A percentile compares a stretch with the other conserved stretches of the same genome.
Conservation (phyloP, 2,329 filamentous ascomycete species). For the Didymella pinodella region DNA sequence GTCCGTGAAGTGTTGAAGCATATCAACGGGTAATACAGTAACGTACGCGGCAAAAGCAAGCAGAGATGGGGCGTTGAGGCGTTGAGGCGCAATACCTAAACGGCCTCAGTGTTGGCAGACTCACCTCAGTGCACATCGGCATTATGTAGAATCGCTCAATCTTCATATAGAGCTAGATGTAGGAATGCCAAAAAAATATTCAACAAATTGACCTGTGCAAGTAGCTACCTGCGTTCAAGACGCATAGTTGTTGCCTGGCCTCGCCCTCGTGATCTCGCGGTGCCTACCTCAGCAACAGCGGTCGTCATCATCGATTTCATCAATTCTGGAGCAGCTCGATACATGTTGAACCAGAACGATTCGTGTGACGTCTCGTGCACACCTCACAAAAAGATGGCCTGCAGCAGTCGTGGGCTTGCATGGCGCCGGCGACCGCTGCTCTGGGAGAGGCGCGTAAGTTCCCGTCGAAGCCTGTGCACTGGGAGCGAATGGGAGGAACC, state of each 20-base stretch:
- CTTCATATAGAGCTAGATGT: not conserved
- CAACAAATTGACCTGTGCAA: not conserved
- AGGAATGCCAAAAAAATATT: not conserved
- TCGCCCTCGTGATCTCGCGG: not conserved
- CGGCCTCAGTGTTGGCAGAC: not conserved
- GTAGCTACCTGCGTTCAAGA: not conserved
- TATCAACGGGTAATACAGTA: not conserved
- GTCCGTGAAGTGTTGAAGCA: not conserved
- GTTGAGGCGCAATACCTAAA: not conserved
- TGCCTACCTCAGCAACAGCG: not conserved
- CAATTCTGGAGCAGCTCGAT: not conserved
- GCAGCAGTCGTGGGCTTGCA: conserved; percentile 12
- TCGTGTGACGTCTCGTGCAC: conserved; percentile 1
- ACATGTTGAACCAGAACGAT: not conserved
- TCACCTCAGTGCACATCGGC: not conserved
- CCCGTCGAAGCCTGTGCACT: conserved; percentile 15
- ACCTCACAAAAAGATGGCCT: conserved; percentile 12
- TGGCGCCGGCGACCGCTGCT: conserved; percentile 18
- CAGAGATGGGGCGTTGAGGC: not conserved
- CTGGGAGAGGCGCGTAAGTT: conserved; percentile 17
- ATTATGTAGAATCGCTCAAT: not conserved
- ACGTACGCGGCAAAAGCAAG: conserved; percentile 9
- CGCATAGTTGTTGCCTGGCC: conserved; percentile 5
- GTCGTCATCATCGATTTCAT: not conserved
- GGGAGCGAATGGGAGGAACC: conserved; percentile 20